Evolutionary conservation across 2,329 filamentous ascomycete species (phyloP), one percentile per base, ranked within the genome.

Genomic region (Botryotinia narcissicola): DNA sequence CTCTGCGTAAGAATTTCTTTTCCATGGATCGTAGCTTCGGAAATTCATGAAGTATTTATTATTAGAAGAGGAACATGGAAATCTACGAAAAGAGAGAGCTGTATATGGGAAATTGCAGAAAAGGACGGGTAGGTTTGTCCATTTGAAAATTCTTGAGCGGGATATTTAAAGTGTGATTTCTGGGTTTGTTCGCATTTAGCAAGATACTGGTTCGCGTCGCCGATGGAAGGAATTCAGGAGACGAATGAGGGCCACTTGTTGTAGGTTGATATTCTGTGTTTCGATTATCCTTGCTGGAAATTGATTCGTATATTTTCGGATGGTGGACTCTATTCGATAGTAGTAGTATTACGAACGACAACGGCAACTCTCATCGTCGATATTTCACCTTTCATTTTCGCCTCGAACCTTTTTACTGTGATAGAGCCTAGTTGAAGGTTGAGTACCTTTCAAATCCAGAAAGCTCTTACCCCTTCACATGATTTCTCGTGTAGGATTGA

Each of bases 151-250:
- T 64, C 42, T 35, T 46, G 42, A n/a, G 4, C 35, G 29, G 7
- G 6, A 2, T 66, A 6, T 37, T 25, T n/a, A n/a, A n/a, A 5
- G 63, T 10, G 20, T 14, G 7, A 37, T 48, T 1, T 37, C 32
- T 18, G 22, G 25, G 1, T 51, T 37, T 1, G 0, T 14, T 25
- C 7, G 8, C 18, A 4, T 16, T 4, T 51, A 18, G n/a, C 1
- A 57, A 10, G 18, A 8, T 32, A 18, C 14, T 29, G 6, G 14
- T 57, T 18, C n/a, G n/a, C 6, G 12, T 14, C 25, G 35, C 44
- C 2, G 5, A n/a, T 18, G 62, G 10, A 32, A n/a, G 29, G 8
- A 20, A 22, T 14, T 25, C 37, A 10, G 29, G 57, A 22, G 8
- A 9, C 10, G 16, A 14, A 22, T 6, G 20, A 10, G 40, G 20